These are phyloP conservation scores for Aspergillus pseudoviridinutans DNA, from an alignment of 2,329 filamentous ascomycete genomes.

Conservation along the genomic window DNA sequence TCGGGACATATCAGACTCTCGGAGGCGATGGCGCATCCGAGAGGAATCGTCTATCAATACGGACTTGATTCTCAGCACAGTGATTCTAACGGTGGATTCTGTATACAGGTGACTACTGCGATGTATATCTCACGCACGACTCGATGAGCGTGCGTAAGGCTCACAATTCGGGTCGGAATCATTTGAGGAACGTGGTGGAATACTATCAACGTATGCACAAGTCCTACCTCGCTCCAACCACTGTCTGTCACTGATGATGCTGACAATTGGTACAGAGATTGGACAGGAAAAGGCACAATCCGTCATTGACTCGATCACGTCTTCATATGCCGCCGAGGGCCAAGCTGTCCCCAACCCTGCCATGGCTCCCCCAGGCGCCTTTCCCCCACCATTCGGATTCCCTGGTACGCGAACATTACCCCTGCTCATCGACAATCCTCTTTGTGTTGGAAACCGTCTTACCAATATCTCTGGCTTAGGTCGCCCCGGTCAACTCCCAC, in stretches of 20 bases:
- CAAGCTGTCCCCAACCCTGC: slow-evolving; percentile 82
- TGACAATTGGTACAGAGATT: slow-evolving; percentile 63
- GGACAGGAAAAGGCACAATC: slow-evolving; percentile 97
- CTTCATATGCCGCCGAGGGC: slow-evolving; percentile 90
- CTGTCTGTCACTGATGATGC: background rate
- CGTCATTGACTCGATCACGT: slow-evolving; percentile 97
- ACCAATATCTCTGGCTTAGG: slow-evolving; percentile 14
- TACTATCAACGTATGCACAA: slow-evolving; percentile 80
- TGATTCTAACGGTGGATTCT: slow-evolving; percentile 3
- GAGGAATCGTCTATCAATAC: background rate
- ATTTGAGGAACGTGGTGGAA: slow-evolving; percentile 93
- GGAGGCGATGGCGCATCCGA: background rate
- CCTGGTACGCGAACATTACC: slow-evolving; percentile 46
- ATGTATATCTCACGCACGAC: slow-evolving; percentile 99
- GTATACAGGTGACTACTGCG: slow-evolving; percentile 80
- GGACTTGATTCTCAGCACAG: background rate
- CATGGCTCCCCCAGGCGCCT: slow-evolving; percentile 57
- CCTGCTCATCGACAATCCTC: background rate
- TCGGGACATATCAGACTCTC: too few relatives aligned
- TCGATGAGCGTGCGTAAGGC: slow-evolving; percentile 99
- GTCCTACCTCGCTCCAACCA: background rate
- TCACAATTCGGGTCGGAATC: slow-evolving; percentile 94
- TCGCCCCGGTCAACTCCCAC: slow-evolving; percentile 43
- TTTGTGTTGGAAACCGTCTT: background rate
- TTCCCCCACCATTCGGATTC: slow-evolving; percentile 58